phyloP scores from a whole-genome alignment of 164 flowering plant species.

The Umbilicus rupestris region DNA sequence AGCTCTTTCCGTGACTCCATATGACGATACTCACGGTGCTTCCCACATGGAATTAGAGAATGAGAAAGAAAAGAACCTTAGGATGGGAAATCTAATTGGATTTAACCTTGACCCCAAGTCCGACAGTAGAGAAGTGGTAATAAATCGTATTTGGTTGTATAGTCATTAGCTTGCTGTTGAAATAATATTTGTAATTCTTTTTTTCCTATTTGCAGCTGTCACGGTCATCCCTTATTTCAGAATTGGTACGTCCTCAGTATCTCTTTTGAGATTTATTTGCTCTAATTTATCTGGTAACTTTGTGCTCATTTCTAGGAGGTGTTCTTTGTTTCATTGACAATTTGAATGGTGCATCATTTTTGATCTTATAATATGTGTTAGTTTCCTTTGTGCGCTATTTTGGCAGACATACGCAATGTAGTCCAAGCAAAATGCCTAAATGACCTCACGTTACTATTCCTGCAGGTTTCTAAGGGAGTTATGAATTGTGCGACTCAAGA shows the following conservation, averaged over 20 bases:
- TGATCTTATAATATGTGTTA: neutral
- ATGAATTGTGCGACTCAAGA: slow-evolving; percentile 75
- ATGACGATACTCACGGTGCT: slow-evolving; percentile 44
- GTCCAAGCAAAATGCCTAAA: neutral
- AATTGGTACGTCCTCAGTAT: slow-evolving; percentile 49
- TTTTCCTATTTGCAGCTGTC: slow-evolving; percentile 12
- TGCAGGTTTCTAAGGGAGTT: slow-evolving; percentile 77
- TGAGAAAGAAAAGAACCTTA: slow-evolving; percentile 76
- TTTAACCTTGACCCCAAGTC: slow-evolving; percentile 67
- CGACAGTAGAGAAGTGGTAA: slow-evolving; percentile 81
- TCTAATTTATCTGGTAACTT: neutral
- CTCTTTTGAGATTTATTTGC: too few relatives aligned
- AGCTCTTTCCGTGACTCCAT: slow-evolving; percentile 70
- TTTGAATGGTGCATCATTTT: too few relatives aligned
- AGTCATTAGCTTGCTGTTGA: neutral
- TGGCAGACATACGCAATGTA: neutral
- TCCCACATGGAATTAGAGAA: slow-evolving; percentile 84
- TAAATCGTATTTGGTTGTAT: neutral
- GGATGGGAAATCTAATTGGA: slow-evolving; percentile 75
- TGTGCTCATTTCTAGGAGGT: neutral
- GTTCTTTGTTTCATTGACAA: neutral
- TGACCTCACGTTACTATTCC: slow-evolving; percentile 6
- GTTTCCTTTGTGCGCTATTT: neutral
- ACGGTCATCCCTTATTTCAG: slow-evolving; percentile 54
- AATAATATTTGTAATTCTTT: neutral